Evolutionary conservation across 78 protist genomes (phyloP).

Genomic region (Dictyostelium purpureum): DNA sequence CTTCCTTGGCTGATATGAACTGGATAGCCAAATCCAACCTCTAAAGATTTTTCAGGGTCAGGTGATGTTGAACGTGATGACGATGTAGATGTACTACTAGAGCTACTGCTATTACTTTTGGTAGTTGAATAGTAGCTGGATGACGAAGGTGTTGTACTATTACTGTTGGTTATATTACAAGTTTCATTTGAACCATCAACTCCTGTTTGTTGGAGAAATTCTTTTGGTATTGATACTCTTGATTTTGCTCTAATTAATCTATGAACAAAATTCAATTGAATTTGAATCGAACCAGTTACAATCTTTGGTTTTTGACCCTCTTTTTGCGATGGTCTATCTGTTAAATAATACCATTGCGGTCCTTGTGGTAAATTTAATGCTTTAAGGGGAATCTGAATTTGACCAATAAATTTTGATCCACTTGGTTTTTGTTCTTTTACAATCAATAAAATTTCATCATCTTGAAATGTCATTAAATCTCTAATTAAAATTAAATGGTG

Average conservation of each 20-base stretch:
- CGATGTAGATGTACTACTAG: background rate
- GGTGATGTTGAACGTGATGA: background rate
- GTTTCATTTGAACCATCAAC: background rate
- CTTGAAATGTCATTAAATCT: constrained; percentile 74
- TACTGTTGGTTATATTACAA: background rate
- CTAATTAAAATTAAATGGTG: background rate
- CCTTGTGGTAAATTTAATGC: constrained; percentile 26
- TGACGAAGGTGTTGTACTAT: background rate
- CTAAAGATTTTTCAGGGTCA: background rate
- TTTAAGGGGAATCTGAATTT: constrained; percentile 57
- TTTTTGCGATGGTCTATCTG: constrained; percentile 26
- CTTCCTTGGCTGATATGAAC: background rate
- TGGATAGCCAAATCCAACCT: background rate
- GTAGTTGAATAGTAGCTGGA: background rate
- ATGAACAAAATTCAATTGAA: constrained; percentile 41
- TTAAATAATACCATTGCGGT: constrained; percentile 55
- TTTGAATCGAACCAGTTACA: constrained; percentile 38
- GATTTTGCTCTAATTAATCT: constrained; percentile 27
- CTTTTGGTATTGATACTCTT: constrained; percentile 16
- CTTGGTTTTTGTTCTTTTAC: constrained; percentile 53
- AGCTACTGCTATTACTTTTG: background rate
- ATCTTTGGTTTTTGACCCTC: constrained; percentile 51
- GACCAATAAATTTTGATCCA: constrained; percentile 73
- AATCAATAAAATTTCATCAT: constrained; percentile 45
- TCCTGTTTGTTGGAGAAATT: background rate